Evolutionary conservation across 2,329 filamentous ascomycete genomes (phyloP).

Genomic region (Ophiostoma sp.): DNA sequence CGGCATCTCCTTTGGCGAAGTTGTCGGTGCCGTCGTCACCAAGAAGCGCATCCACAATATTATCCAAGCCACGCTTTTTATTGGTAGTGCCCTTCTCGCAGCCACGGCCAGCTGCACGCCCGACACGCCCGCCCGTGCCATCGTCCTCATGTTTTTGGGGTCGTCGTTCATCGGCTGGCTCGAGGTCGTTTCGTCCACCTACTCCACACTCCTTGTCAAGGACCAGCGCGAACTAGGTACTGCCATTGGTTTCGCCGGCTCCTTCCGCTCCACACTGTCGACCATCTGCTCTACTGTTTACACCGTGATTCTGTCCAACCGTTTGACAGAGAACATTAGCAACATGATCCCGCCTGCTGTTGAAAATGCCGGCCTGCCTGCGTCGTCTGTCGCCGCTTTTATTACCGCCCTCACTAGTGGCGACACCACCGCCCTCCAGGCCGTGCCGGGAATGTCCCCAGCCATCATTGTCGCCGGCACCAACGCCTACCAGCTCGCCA

Average conservation of each 20-base stretch:
- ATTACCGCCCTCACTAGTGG: slow-evolving; percentile 37
- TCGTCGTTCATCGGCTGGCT: slow-evolving; percentile 41
- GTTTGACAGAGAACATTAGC: slow-evolving; percentile 36
- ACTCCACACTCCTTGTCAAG: slow-evolving; percentile 38
- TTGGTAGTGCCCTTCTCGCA: slow-evolving; percentile 37
- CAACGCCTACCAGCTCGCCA: slow-evolving; percentile 38
- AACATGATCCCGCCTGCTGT: slow-evolving; percentile 38
- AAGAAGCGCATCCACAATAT: slow-evolving; percentile 35
- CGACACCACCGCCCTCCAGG: slow-evolving; percentile 30
- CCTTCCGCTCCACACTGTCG: slow-evolving; percentile 34
- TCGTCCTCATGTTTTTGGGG: slow-evolving; percentile 36
- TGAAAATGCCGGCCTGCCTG: slow-evolving; percentile 41
- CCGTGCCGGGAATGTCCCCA: slow-evolving; percentile 36
- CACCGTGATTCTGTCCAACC: slow-evolving; percentile 38
- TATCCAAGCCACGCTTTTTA: slow-evolving; percentile 38
- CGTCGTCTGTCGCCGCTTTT: slow-evolving; percentile 39
- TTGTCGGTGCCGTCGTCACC: slow-evolving; percentile 33
- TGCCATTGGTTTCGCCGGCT: slow-evolving; percentile 40
- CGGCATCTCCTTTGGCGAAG: slow-evolving; percentile 35
- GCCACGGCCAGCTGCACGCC: slow-evolving; percentile 36
- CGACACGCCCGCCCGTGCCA: slow-evolving; percentile 33
- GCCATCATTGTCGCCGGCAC: slow-evolving; percentile 36
- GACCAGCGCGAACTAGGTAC: slow-evolving; percentile 41
- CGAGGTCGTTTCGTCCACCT: slow-evolving; percentile 40
- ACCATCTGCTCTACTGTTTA: slow-evolving; percentile 40